A percentile compares a stretch with the other conserved stretches of the same genome.
These are phyloP conservation scores for Debaryomyces maramus DNA, from an alignment of 805 yeast species.

Conservation along the genomic window DNA sequence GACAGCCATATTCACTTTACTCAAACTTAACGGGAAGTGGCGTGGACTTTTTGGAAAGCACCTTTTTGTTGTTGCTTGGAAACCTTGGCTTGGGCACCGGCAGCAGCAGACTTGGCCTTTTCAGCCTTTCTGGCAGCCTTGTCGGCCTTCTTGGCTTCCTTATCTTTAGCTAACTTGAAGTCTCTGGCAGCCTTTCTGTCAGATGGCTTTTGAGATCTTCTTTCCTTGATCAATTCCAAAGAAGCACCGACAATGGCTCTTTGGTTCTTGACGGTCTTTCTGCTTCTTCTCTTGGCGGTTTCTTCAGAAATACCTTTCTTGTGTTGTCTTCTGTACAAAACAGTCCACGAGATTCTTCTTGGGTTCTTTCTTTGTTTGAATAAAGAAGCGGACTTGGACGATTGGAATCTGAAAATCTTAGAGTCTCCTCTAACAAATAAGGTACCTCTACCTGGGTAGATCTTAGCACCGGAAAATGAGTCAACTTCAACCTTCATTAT, in stretches of 20 bases:
- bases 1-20: constrained; percentile 4
- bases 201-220: constrained; percentile 94
- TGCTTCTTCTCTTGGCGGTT: constrained; percentile 93
- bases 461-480: constrained; percentile 98
- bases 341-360: constrained; percentile 99
- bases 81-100: constrained; percentile 63
- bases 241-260: constrained; percentile 99
- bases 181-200: constrained; percentile 98
- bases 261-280: constrained; percentile 97
- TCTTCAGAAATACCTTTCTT: constrained; percentile 99
- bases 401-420: constrained; percentile 98
- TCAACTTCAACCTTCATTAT: constrained; percentile 99
- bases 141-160: constrained; percentile 86
- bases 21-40: constrained; percentile 84
- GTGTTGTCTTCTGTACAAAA: constrained; percentile 99
- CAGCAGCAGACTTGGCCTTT: constrained; percentile 78
- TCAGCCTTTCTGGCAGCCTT: constrained; percentile 95
- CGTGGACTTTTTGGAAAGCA: constrained; percentile 95
- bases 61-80: constrained; percentile 98
- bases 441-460: constrained; percentile 99
- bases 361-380: constrained; percentile 99
- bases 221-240: constrained; percentile 95
- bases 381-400: constrained; percentile 95
- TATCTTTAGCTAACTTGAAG: constrained; percentile 77
- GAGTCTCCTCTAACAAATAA: constrained; percentile 99